Conservation (phyloP, 2,329 filamentous ascomycete genomes). For the Diaporthe citriasiana region DNA sequence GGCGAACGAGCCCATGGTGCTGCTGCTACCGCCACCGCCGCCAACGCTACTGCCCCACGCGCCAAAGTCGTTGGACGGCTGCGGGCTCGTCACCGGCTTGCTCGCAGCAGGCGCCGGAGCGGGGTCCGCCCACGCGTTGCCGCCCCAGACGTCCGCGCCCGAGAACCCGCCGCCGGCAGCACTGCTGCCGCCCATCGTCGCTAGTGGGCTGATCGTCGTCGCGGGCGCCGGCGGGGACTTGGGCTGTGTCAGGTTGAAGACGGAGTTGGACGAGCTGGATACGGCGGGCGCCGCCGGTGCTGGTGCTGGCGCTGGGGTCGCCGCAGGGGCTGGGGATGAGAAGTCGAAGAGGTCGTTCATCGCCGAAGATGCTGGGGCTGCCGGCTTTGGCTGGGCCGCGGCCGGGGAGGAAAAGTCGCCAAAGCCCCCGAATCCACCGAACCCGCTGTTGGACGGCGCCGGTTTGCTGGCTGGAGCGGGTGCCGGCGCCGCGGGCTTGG, state of each 20-base stretch:
- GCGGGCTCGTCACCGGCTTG: constrained; percentile 62
- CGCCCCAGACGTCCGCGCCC: constrained; percentile 84
- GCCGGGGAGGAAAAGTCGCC: constrained; percentile 69
- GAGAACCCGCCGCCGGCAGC: constrained; percentile 51
- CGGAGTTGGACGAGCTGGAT: constrained; percentile 68
- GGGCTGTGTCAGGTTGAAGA: constrained; percentile 83
- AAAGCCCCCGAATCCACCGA: constrained; percentile 76
- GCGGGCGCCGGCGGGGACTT: constrained; percentile 60
- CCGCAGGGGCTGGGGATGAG: constrained; percentile 59
- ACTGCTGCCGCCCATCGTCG: constrained; percentile 55
- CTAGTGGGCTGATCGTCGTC: constrained; percentile 54
- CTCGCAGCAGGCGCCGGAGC: constrained; percentile 50
- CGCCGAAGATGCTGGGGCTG: constrained; percentile 65
- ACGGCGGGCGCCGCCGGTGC: constrained; percentile 59
- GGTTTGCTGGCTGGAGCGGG: constrained; percentile 35
- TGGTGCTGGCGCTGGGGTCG: constrained; percentile 58
- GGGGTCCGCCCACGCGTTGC: constrained; percentile 84
- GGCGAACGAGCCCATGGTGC: constrained; percentile 60
- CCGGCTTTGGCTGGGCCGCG: constrained; percentile 53
- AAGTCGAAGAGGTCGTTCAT: constrained; percentile 89
- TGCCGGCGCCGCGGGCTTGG: constrained; percentile 71
- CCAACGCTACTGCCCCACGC: constrained; percentile 48
- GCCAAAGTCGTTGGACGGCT: constrained; percentile 68
- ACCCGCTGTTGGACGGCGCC: constrained; percentile 61
- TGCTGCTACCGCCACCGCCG: constrained; percentile 61